Base-by-base conservation (phyloP, 23 red algal genomes). In the Gracilaria domingensis region DNA sequence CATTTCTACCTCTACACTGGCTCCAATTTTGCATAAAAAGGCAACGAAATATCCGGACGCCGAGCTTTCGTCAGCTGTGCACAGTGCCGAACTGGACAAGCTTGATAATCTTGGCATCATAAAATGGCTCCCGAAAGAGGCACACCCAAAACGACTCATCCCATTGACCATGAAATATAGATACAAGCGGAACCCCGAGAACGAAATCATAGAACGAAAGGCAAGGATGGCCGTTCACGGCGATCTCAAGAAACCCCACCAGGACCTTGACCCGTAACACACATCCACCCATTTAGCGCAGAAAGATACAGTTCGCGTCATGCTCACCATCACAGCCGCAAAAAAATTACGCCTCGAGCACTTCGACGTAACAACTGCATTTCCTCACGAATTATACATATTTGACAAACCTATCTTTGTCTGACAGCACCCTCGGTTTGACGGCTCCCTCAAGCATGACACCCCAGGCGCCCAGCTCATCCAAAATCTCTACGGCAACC, bases 401-500 rank as follows among this genome's bases (percentile, higher is more conserved):
- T 65, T 65, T 51, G 76, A 65, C 18, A 80, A 81, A 67, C 74
- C 87, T 16, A 7, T 66, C 1, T 91, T 42, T 40, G 48, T 91
- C 49, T 14, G 36, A 39, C 44, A 80, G 34, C 74, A 69, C 33
- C 73, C 75, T 14, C 25, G 32, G 0, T 81, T 82, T 44, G 60
- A 91, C 75, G 87, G 87, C 28, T 23, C 87, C 14, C 72, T 54
- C 62, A 65, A 80, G 54, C 37, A 66, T 48, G 23, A 47, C 14
- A 67, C 50, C 28, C n/a, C 50, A 18, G 62, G 38, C 21, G 51
- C 60, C 4, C 8, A 65, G 28, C 56, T 81, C 24, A 42, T 73
- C 20, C 26, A 20, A 21, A 91, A 91, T 55, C 73, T 91, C 38
- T 91, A 81, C 67, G 87, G 87, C 11, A 82, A 55, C 58, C 74